Conservation (phyloP, 495 filamentous ascomycete species). For the Staphylotrichum tortipilum region DNA sequence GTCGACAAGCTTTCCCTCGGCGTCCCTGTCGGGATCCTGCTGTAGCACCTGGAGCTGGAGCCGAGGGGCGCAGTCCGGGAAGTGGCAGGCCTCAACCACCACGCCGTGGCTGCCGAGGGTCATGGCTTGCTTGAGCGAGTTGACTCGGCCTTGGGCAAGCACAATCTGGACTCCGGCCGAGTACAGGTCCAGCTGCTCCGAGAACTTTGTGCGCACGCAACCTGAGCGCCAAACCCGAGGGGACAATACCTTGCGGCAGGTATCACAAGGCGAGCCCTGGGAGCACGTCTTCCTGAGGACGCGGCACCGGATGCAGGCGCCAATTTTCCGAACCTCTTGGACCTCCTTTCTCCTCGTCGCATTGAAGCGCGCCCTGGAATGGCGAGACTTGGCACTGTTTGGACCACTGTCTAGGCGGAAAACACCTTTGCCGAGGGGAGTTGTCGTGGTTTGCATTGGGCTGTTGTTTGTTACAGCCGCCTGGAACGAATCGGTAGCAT, state of each 20-base stretch:
- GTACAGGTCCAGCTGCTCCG: slow-evolving; percentile 65
- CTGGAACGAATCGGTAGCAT: slow-evolving; percentile 28
- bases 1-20: slow-evolving; percentile 27
- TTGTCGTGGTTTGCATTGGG: slow-evolving; percentile 11
- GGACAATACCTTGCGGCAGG: slow-evolving; percentile 68
- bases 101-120: slow-evolving; percentile 50
- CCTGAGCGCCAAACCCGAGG: slow-evolving; percentile 74
- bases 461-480: slow-evolving; percentile 8
- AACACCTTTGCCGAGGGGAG: slow-evolving; percentile 27
- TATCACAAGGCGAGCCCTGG: slow-evolving; percentile 66
- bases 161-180: slow-evolving; percentile 61
- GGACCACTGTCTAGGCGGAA: slow-evolving; percentile 32
- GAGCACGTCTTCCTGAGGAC: slow-evolving; percentile 85
- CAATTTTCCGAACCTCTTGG: slow-evolving; percentile 67
- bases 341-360: slow-evolving; percentile 65
- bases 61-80: slow-evolving; percentile 47
- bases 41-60: slow-evolving; percentile 48
- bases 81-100: slow-evolving; percentile 61
- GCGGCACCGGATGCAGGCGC: slow-evolving; percentile 77
- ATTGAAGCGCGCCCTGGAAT: slow-evolving; percentile 58
- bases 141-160: slow-evolving; percentile 57
- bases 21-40: slow-evolving; percentile 38
- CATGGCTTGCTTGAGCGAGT: slow-evolving; percentile 47
- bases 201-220: slow-evolving; percentile 68
- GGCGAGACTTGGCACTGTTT: slow-evolving; percentile 29